Evolutionary conservation across 2,329 filamentous ascomycete species (phyloP), one percentile per base, ranked within the genome.

Genomic region (Pseudogymnoascus sp.): DNA sequence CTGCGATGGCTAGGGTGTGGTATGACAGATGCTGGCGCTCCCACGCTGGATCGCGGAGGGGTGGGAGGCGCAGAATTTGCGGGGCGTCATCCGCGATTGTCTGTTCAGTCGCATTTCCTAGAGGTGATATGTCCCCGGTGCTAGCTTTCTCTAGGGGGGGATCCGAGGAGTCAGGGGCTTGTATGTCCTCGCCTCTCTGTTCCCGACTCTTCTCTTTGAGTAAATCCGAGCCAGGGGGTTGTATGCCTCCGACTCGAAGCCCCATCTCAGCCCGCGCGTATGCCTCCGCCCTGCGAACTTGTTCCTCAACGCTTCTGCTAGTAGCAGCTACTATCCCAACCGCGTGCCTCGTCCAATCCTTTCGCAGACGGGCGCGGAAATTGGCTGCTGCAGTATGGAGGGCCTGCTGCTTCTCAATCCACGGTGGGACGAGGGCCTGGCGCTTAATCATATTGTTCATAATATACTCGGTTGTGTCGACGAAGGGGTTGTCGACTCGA

Each of bases 361-460:
- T 84, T 37, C 93, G 81, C 65, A 97, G 72, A n/a, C 91, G 80
- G 2, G 80, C 77, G 1, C 95, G 84, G 72, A 99, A 97, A 1
- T 81, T 80, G 11, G 80, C 82, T 0, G 87, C 83, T 0, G 89
- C 83, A 65, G 84, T 86, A 10, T 86, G 82, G 5, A 97, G 78
- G 70, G 97, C 92, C 73, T 97, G 93, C 74, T 99, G 95, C 77
- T 97, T 97, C 76, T 99, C 95, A 65, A 99, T 97, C 95, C 95
- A 99, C 0, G 93, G 93, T 0, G 95, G 95, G 0, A 96, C 91
- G 65, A 97, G 90, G 18, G 96, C 93, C 75, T 99, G 95, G 64
- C 89, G 89, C 77, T 97, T 90, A 67, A 99, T 97, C 79, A 97
- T 97, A 77, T 96, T 95, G 77, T 99, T 97, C 89, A 97, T 89